phyloP scores from a whole-genome alignment of 2,329 filamentous ascomycete species.

The Hypoxylon sp. region DNA sequence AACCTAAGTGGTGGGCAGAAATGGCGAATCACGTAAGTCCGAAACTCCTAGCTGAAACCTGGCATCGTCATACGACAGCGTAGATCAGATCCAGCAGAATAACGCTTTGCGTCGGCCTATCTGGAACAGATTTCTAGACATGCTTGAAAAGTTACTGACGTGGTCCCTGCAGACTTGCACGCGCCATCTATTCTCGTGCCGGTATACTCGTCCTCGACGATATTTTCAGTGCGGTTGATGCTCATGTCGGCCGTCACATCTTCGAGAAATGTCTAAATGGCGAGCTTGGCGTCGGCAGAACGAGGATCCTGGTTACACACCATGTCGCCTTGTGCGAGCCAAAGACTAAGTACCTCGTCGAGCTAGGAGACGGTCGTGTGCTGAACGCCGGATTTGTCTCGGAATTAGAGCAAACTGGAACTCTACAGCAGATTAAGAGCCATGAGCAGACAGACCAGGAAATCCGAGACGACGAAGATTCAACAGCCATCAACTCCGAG shows the following conservation, averaged over 20 bases:
- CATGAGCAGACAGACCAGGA: slow-evolving; percentile 66
- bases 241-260: slow-evolving; percentile 83
- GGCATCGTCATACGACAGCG: background rate
- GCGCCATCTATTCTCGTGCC: slow-evolving; percentile 84
- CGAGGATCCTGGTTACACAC: slow-evolving; percentile 85
- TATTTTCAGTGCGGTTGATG: slow-evolving; percentile 86
- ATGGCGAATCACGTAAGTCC: slow-evolving; percentile 76
- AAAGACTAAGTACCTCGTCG: slow-evolving; percentile 80
- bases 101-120: background rate
- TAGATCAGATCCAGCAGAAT: background rate
- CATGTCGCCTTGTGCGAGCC: slow-evolving; percentile 80
- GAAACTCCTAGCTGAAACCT: background rate
- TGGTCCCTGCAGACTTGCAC: slow-evolving; percentile 67
- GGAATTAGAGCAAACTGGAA: slow-evolving; percentile 73
- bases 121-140: background rate
- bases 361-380: slow-evolving; percentile 78
- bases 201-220: slow-evolving; percentile 85
- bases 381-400: slow-evolving; percentile 75
- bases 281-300: slow-evolving; percentile 77
- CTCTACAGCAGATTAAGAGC: slow-evolving; percentile 69
- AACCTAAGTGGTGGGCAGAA: slow-evolving; percentile 88
- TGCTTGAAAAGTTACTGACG: slow-evolving; percentile 32
- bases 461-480: slow-evolving; percentile 64
- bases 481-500: slow-evolving; percentile 70
- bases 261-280: slow-evolving; percentile 83